A percentile compares a stretch with the other conserved stretches of the same genome.
Conservation (phyloP, 805 yeast genomes). For the Pichia deserticola region DNA sequence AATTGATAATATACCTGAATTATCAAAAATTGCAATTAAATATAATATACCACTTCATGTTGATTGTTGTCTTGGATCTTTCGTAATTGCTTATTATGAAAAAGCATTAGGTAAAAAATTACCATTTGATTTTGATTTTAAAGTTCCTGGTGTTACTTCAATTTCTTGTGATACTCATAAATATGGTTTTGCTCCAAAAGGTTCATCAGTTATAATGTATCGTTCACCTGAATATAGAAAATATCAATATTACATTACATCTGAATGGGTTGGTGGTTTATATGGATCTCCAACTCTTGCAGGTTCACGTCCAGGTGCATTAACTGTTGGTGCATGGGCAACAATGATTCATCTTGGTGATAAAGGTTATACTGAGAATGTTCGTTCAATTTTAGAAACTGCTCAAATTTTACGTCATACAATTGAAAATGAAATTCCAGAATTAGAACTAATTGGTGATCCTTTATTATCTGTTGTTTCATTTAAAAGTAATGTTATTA, state of each 20-base stretch:
- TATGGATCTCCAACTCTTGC: slow-evolving; percentile 96
- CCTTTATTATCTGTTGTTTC: slow-evolving; percentile 80
- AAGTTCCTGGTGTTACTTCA: slow-evolving; percentile 89
- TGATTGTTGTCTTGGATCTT: slow-evolving; percentile 93
- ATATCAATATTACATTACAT: slow-evolving; percentile 74
- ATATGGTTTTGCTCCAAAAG: slow-evolving; percentile 98
- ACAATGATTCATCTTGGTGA: slow-evolving; percentile 77
- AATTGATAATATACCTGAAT: slow-evolving; percentile 74
- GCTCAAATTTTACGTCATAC: slow-evolving; percentile 49
- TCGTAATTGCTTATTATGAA: slow-evolving; percentile 66
- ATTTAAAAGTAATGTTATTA: slow-evolving; percentile 54
- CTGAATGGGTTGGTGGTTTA: slow-evolving; percentile 91
- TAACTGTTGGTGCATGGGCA: slow-evolving; percentile 98
- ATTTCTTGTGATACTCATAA: slow-evolving; percentile 99
- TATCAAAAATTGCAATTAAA: slow-evolving; percentile 57
- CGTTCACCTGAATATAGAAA: slow-evolving; percentile 58
- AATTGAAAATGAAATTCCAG: slow-evolving; percentile 42
- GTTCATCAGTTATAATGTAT: slow-evolving; percentile 89
- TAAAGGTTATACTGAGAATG: slow-evolving; percentile 67
- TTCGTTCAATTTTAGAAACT: slow-evolving; percentile 59
- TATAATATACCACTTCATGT: slow-evolving; percentile 85
- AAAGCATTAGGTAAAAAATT: slow-evolving; percentile 34
- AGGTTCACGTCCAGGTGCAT: slow-evolving; percentile 95
- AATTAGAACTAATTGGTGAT: slow-evolving; percentile 70
- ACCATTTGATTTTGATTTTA: slow-evolving; percentile 66